Percentiles rank a stretch among this genome's conserved stretches.
Evolutionary conservation across 129 eudicot species (phyloP).

Genomic region (Artemisia annua): DNA sequence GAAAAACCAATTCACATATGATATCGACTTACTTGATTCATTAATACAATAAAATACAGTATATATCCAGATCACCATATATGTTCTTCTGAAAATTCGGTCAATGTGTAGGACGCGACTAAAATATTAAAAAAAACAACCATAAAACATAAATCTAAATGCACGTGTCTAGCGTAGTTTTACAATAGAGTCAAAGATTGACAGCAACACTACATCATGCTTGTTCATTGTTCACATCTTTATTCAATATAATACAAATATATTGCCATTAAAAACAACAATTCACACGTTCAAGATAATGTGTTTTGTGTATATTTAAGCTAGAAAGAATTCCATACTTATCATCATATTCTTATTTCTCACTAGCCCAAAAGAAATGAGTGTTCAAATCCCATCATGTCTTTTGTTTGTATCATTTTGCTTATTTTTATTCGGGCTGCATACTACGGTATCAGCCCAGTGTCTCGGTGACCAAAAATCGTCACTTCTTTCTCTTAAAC

Average conservation of each 20-base stretch:
- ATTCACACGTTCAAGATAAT: not conserved
- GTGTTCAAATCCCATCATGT: not conserved
- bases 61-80: too few species aligned
- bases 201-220: not conserved
- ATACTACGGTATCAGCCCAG: not conserved
- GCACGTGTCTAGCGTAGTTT: not conserved
- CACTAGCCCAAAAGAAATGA: not conserved
- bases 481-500: constrained; percentile 26
- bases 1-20: too few species aligned
- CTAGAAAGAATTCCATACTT: not conserved
- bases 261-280: not conserved
- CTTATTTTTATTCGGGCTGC: constrained; percentile 6
- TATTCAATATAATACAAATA: not conserved
- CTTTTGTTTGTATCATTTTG: constrained; percentile 6
- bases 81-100: too few species aligned
- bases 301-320: not conserved
- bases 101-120: too few species aligned
- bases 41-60: too few species aligned
- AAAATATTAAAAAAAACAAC: too few species aligned
- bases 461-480: constrained; percentile 37
- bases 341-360: too few species aligned
- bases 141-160: not conserved
- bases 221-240: not conserved
- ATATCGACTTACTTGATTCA: too few species aligned
- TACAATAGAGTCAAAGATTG: constrained; percentile 13